Evolutionary conservation across 768 basidiomycete genomes (phyloP), one percentile per base, ranked within the genome.

Genomic region (Pholiota conissans): DNA sequence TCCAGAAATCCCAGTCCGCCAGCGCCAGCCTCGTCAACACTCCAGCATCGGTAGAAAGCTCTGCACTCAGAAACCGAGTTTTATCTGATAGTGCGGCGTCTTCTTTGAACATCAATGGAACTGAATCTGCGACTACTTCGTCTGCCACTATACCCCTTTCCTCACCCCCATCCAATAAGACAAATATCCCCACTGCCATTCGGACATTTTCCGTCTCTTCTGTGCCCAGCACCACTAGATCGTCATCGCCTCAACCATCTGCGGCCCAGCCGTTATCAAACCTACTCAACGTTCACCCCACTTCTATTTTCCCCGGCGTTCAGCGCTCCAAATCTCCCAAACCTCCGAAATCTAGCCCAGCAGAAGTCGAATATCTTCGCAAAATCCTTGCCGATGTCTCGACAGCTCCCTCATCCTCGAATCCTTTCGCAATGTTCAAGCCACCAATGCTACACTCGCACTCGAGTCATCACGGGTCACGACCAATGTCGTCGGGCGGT

Each of bases 291-390:
- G n/a, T 56, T 35, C 37, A 30, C 40, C 45, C 35, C 37, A 18
- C 59, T 20, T 47, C 54, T 42, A 52, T 56, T 39, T 59, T 66
- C 61, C 62, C 69, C n/a, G 55, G 64, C 48, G 60, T 66, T 35
- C 66, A 58, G 24, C 74, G 75, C 9, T 66, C 73, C 30, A 84
- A 77, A 55, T 75, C 77, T 0, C 79, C 79, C 0, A 83, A 82
- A 56, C 73, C 77, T 0, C 84, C 83, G 0, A 87, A 85, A 68
- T 78, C 81, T 3, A 73, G 80, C 1, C 59, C 76, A 14, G 81
- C 83, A 39, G 86, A 93, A 63, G 70, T 79, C 3, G 85, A 81
- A 49, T 92, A 91, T 67, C 76, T 92, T 13, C 83, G 85, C 18
- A 80, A 79, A 55, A 82, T 91, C 30, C 77, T 91, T 9, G 86